These are phyloP conservation scores for Pseudotsuga menziesii DNA, from an alignment of 75 land plant genomes.

Conservation along the genomic window DNA sequence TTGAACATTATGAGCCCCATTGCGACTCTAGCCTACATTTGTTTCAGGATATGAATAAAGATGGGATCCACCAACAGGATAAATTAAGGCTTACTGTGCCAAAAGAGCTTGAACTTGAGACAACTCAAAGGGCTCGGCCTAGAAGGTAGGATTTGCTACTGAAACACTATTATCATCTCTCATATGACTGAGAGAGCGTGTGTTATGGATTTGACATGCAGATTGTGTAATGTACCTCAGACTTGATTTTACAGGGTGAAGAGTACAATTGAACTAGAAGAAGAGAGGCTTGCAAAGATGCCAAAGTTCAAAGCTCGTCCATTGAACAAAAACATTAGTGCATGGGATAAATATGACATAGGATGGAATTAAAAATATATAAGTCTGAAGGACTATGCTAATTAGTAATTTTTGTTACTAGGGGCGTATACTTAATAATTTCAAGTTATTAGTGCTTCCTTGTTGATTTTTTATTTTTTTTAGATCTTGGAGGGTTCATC, in stretches of 20 bases:
- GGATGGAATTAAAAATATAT: not conserved
- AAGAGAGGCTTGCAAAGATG: slow-evolving; percentile 30
- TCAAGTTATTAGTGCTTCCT: not conserved
- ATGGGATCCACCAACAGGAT: slow-evolving; percentile 1
- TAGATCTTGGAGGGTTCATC: slow-evolving; percentile 75
- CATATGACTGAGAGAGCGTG: not conserved
- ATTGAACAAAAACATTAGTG: slow-evolving; percentile 62
- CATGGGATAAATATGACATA: not conserved
- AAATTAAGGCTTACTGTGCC: slow-evolving; percentile 67
- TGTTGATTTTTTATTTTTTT: slow-evolving; percentile 1
- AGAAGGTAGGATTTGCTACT: slow-evolving; percentile 28
- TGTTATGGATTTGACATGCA: not conserved
- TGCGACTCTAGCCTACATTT: not conserved
- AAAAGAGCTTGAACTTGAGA: slow-evolving; percentile 75
- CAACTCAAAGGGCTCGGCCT: slow-evolving; percentile 62
- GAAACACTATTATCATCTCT: not conserved
- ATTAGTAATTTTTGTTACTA: not conserved
- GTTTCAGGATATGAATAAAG: slow-evolving; percentile 10
- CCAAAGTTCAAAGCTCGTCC: slow-evolving; percentile 65
- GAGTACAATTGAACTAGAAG: slow-evolving; percentile 29
- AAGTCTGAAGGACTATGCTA: not conserved
- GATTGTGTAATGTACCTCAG: not conserved
- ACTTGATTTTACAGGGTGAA: slow-evolving; percentile 46
- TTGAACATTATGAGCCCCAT: not conserved
- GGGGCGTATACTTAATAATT: not conserved